Evolutionary conservation across 768 basidiomycete species (phyloP).

Genomic region (Cyathus striatus): DNA sequence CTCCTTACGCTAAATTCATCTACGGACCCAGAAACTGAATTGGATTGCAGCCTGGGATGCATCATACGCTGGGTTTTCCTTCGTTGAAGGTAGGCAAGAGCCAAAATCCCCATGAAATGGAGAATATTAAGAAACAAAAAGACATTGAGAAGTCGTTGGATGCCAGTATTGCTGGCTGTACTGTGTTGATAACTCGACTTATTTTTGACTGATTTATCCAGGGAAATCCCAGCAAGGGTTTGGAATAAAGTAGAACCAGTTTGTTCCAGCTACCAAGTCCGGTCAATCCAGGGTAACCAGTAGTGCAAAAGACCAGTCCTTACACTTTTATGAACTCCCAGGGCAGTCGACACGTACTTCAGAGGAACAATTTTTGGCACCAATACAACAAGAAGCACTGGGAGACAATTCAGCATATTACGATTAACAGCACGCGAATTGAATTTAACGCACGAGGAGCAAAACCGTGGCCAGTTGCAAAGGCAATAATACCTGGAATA

Average conservation of each 20-base stretch:
- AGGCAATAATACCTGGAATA: slow-evolving; percentile 55
- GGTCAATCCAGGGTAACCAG: neutral
- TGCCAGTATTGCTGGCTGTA: slow-evolving; percentile 20
- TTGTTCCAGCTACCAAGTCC: slow-evolving; percentile 55
- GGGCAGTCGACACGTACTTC: slow-evolving; percentile 73
- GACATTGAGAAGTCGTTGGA: slow-evolving; percentile 50
- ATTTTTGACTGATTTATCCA: slow-evolving; percentile 39
- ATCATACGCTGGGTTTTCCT: slow-evolving; percentile 22
- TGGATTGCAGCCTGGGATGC: neutral
- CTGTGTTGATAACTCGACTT: slow-evolving; percentile 1
- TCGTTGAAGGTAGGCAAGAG: slow-evolving; percentile 43
- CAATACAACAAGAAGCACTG: slow-evolving; percentile 70
- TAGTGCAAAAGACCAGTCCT: slow-evolving; percentile 13
- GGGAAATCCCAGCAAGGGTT: slow-evolving; percentile 62
- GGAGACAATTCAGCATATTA: slow-evolving; percentile 1
- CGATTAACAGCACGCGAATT: neutral
- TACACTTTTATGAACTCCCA: slow-evolving; percentile 78
- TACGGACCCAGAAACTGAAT: neutral
- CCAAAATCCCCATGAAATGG: slow-evolving; percentile 48
- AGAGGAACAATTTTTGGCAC: slow-evolving; percentile 67
- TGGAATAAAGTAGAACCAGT: slow-evolving; percentile 70
- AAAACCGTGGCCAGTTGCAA: slow-evolving; percentile 69
- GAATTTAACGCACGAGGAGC: slow-evolving; percentile 49
- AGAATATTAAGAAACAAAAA: slow-evolving; percentile 54
- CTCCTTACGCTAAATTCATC: neutral